These are phyloP conservation scores for Cryptococcus sp. DNA, from an alignment of 1,284 basidiomycete species.

Conservation along the genomic window DNA sequence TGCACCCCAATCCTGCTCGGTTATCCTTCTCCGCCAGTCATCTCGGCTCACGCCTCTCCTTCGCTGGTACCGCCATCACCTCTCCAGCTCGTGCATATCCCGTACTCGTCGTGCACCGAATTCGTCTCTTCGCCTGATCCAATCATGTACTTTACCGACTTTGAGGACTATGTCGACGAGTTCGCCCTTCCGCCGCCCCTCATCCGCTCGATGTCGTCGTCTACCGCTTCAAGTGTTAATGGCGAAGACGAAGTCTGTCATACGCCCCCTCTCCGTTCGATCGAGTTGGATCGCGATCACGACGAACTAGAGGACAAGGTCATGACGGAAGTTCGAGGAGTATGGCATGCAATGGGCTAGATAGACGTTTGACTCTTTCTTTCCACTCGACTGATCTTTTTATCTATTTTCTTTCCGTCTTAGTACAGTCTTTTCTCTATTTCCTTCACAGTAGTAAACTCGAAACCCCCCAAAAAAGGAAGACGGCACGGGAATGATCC, in stretches of 20 bases:
- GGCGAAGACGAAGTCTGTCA: constrained; percentile 28
- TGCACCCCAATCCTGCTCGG: not conserved
- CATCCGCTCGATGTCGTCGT: constrained; percentile 25
- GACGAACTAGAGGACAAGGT: not conserved
- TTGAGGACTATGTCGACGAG: constrained; percentile 25
- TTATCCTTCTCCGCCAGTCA: not conserved
- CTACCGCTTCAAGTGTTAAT: constrained; percentile 5
- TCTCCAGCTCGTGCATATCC: constrained; percentile 1
- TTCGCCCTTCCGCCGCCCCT: constrained; percentile 31
- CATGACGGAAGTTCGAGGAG: too few relatives aligned
- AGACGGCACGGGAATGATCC: too few relatives aligned
- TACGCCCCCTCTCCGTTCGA: constrained; percentile 29
- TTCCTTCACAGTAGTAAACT: too few relatives aligned
- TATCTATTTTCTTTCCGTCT: too few relatives aligned
- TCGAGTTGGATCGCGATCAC: not conserved
- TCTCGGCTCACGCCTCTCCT: not conserved
- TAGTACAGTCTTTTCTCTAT: too few relatives aligned
- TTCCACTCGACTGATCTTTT: too few relatives aligned
- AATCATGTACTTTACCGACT: constrained; percentile 12
- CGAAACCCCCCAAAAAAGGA: too few relatives aligned
- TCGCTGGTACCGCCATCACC: constrained; percentile 6
- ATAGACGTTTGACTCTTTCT: too few relatives aligned
- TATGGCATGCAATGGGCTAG: too few relatives aligned
- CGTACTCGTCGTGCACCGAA: not conserved
- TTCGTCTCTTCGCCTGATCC: constrained; percentile 3